Base-by-base conservation (phyloP, 768 basidiomycete genomes). In the Calocera cornea region DNA sequence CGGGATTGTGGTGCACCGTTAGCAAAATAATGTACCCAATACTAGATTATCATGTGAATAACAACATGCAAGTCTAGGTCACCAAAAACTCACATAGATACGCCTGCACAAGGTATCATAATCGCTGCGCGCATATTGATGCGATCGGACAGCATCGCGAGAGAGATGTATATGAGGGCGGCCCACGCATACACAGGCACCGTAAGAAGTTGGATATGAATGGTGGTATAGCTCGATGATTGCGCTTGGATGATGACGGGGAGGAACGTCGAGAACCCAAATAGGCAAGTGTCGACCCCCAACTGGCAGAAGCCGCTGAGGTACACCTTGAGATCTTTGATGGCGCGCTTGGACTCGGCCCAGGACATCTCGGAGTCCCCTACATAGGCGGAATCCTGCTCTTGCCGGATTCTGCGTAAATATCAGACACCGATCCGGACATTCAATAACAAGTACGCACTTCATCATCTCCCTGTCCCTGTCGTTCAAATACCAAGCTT, bases 201-300 rank as follows among this genome's bases (percentile, higher is more conserved):
- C 17, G 69, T 67, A 1, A 69, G 49, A 7, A 69, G 67, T 27
- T 71, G 65, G 5, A 65, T 54, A 24, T 65, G 41, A 47, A 69
- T 66, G 14, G 67, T 65, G 12, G 44, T 36, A 41, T 60, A 68
- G 0, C 70, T 66, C 31, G 34, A 65, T 31, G 54, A 60, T 19
- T 60, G 54, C 1, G 40, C 49, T 5, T 36, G 31, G 27, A 70
- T 34, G 29, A 70, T 70, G 5, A 68, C 64, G 1, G 64, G 63
- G 22, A 70, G 66, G 64, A 70, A 70, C 1, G 70, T 70, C 1
- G 41, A 49, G 64, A 67, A 68, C 14, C 70, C 70, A 34, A 66
- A 68, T 0, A 70, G 50, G n/a, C 44, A 41, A 12, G 54, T 41
- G 47, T 68, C 69, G 60, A 65, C 65, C 1, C 65, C 67, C 3